Conservation (phyloP, 202 grass and related monocot species). For the Schoenoplectus tabernaemontani region DNA sequence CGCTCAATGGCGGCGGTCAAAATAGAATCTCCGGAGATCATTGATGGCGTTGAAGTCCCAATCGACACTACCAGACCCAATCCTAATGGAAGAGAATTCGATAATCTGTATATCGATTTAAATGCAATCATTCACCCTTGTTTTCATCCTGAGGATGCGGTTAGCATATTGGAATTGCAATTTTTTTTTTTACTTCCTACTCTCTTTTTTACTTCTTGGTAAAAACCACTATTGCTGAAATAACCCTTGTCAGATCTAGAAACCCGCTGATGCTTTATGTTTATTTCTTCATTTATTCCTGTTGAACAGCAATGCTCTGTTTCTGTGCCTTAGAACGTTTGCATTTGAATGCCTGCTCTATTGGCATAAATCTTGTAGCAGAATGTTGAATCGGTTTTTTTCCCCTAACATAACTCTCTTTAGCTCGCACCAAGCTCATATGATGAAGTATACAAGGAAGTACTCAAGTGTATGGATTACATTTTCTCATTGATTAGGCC, state of each 20-base stretch:
- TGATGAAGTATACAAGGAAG: constrained; percentile 17
- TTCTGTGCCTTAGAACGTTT: neutral
- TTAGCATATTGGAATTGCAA: neutral
- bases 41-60: neutral
- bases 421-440: constrained; percentile 11
- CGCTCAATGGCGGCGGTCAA: constrained; percentile 18
- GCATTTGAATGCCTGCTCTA: neutral
- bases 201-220: neutral
- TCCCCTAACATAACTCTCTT: neutral
- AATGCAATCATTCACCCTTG: constrained; percentile 74
- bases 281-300: neutral
- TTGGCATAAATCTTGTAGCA: neutral
- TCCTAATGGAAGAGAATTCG: constrained; percentile 26
- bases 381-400: neutral
- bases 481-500: constrained; percentile 25
- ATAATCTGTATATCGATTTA: constrained; percentile 79
- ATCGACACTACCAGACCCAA: neutral
- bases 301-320: neutral
- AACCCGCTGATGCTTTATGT: neutral
- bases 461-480: constrained; percentile 28
- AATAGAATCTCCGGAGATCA: constrained; percentile 1
- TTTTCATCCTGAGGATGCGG: constrained; percentile 54
- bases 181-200: no score
- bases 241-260: neutral
- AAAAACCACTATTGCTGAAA: neutral